These are phyloP conservation scores for Apiospora rasikravindrae DNA, from an alignment of 2,329 filamentous ascomycete genomes.

Conservation along the genomic window DNA sequence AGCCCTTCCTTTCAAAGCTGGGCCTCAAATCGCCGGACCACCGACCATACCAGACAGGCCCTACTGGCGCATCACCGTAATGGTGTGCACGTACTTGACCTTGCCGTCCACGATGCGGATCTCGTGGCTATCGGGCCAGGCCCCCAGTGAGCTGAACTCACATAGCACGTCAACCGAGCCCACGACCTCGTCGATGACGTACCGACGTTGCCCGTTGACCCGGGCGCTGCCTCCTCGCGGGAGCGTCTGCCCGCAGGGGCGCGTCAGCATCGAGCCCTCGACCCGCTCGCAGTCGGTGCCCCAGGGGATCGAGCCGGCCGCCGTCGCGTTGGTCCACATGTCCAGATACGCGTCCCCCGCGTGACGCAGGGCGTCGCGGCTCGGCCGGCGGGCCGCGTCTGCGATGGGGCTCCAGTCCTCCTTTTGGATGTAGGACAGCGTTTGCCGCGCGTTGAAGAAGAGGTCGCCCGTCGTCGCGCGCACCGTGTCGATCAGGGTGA, in stretches of 20 bases:
- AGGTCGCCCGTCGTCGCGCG: conserved; percentile 43
- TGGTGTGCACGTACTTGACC: conserved; percentile 45
- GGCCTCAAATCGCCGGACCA: not conserved
- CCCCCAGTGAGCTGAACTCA: conserved; percentile 41
- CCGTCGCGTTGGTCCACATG: conserved; percentile 44
- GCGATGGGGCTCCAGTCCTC: conserved; percentile 40
- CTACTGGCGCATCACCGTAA: conserved; percentile 34
- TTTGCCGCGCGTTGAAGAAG: conserved; percentile 43
- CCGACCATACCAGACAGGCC: not conserved
- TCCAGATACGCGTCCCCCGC: conserved; percentile 44
- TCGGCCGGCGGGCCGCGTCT: conserved; percentile 30
- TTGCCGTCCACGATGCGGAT: conserved; percentile 39
- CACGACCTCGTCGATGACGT: conserved; percentile 43
- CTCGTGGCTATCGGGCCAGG: conserved; percentile 42
- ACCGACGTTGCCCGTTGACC: conserved; percentile 40
- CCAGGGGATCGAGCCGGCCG: conserved; percentile 42
- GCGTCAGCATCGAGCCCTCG: conserved; percentile 40
- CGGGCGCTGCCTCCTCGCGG: conserved; percentile 38
- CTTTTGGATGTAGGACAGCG: conserved; percentile 38
- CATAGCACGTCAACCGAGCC: conserved; percentile 43
- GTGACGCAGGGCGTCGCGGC: conserved; percentile 39
- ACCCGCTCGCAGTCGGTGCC: conserved; percentile 43
- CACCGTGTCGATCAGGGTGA: conserved; percentile 41
- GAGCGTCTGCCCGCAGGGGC: conserved; percentile 37
- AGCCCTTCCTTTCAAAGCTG: not conserved